Base-by-base conservation (phyloP, 441 rosid genomes). In the Mallotus japonicus region DNA sequence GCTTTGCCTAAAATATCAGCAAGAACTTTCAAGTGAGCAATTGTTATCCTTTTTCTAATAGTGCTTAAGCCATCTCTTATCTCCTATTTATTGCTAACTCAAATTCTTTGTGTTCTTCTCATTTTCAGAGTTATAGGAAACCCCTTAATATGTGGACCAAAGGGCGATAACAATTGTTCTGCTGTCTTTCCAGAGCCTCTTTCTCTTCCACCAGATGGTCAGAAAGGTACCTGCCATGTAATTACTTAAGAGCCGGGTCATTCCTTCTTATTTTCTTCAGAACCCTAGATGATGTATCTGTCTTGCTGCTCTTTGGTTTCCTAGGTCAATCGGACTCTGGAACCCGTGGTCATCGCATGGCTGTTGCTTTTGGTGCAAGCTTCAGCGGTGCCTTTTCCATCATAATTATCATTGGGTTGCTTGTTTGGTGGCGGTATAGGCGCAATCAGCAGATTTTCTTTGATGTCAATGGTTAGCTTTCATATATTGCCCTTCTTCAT, bases 361-460 rank as follows among this genome's bases (percentile, higher is more conserved):
- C 87, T 50, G 78, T 90, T 83, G 95, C 95, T 65, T 86, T 94
- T 28, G 92, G 95, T 3, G 85, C 88, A 53, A 92, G 97, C 84
- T 89, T 90, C 76, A 83, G 92, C 28, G 93, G 93, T 63, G 95
- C 91, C 17, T 90, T 92, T 77, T 81, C 80, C 50, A 66, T 84
- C 66, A 78, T 92, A 50, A 75, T 86, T 49, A 62, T 84, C 9
- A 78, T 89, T 0, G 90, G 86, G n/a, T 76, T 90, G 40, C 80
- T 89, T 63, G 84, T 93, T 55, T 92, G 97, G 96, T 90, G 92
- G 97, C 86, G 97, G 75, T 89, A 89, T 53, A 80, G 97, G 44
- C 89, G 68, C 74, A 94, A 92, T 83, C 87, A 92, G 77, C 97
- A 92, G 79, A 89, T 94, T 68, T 94, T 94, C 88, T 92, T 94